phyloP scores from a whole-genome alignment of 2,329 filamentous ascomycete genomes.

The Zymoseptoria ardabiliae region DNA sequence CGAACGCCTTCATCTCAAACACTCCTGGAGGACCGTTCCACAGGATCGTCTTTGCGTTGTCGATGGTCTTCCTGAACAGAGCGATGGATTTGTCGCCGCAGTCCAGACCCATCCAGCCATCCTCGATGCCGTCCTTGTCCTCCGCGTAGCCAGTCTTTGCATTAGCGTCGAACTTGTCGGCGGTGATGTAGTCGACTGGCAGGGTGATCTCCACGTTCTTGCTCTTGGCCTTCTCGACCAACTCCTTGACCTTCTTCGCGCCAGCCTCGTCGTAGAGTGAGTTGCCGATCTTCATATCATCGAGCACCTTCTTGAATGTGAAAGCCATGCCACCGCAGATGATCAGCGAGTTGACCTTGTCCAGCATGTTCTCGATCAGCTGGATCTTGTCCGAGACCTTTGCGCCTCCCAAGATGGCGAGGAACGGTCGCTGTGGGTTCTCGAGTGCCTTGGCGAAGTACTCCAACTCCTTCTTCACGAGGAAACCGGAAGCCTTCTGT shows the following conservation, averaged over 20 bases:
- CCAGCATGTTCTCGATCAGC: constrained; percentile 96
- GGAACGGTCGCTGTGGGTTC: constrained; percentile 86
- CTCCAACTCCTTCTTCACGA: constrained; percentile 99
- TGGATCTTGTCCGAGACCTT: constrained; percentile 99
- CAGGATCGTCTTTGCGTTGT: constrained; percentile 86
- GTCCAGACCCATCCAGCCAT: constrained; percentile 97
- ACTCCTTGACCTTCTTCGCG: constrained; percentile 77
- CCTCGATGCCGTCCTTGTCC: constrained; percentile 82
- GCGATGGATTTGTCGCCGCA: constrained; percentile 82
- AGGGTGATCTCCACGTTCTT: constrained; percentile 93
- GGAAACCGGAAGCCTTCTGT: constrained; percentile 94
- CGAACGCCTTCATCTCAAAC: constrained; percentile 95
- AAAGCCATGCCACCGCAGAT: constrained; percentile 98
- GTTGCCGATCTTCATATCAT: constrained; percentile 81
- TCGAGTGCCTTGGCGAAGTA: constrained; percentile 98
- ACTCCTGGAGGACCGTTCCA: constrained; percentile 98
- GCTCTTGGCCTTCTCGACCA: constrained; percentile 93
- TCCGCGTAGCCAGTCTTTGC: constrained; percentile 75
- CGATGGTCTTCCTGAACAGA: constrained; percentile 81
- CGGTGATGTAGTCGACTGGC: constrained; percentile 90
- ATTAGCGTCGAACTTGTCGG: constrained; percentile 86
- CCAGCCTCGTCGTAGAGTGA: constrained; percentile 91
- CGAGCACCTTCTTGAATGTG: constrained; percentile 99
- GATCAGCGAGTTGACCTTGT: constrained; percentile 95
- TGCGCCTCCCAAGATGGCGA: constrained; percentile 94